Percentiles rank a stretch among this genome's conserved stretches.
These are phyloP conservation scores for Carex kokanica DNA, from an alignment of 176 grass and related monocot genomes.

Conservation along the genomic window DNA sequence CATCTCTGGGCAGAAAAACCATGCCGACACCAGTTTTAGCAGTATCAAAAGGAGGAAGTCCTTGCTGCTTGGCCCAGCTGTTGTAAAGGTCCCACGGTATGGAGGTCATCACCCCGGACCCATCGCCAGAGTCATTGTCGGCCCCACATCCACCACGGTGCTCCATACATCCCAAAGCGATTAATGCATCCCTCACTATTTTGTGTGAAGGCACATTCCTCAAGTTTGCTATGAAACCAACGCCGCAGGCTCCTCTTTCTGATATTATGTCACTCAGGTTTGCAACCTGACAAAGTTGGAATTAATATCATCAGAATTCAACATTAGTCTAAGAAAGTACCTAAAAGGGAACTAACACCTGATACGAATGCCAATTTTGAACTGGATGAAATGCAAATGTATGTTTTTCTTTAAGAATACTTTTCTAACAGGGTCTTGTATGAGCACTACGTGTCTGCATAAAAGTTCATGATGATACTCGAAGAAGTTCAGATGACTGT, in stretches of 20 bases:
- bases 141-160: constrained; percentile 97
- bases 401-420: not conserved
- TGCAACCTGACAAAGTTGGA: constrained; percentile 44
- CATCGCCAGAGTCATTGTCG: constrained; percentile 97
- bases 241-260: constrained; percentile 96
- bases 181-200: constrained; percentile 77
- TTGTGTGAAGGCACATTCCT: constrained; percentile 85
- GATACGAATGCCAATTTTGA: not conserved
- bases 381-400: not conserved
- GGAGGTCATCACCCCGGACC: constrained; percentile 78
- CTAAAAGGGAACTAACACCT: not conserved
- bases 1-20: constrained; percentile 89
- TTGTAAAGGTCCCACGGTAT: constrained; percentile 88
- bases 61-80: constrained; percentile 78
- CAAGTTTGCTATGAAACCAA: constrained; percentile 96
- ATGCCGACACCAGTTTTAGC: constrained; percentile 90
- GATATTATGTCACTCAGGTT: constrained; percentile 79
- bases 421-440: not conserved
- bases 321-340: not conserved
- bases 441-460: not conserved
- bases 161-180: constrained; percentile 97
- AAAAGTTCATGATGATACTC: too few relatives aligned
- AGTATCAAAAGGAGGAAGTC: constrained; percentile 52
- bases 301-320: not conserved
- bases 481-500: not conserved